Evolutionary conservation across 345 rosid species (phyloP).

Genomic region (Ceriops decandra): DNA sequence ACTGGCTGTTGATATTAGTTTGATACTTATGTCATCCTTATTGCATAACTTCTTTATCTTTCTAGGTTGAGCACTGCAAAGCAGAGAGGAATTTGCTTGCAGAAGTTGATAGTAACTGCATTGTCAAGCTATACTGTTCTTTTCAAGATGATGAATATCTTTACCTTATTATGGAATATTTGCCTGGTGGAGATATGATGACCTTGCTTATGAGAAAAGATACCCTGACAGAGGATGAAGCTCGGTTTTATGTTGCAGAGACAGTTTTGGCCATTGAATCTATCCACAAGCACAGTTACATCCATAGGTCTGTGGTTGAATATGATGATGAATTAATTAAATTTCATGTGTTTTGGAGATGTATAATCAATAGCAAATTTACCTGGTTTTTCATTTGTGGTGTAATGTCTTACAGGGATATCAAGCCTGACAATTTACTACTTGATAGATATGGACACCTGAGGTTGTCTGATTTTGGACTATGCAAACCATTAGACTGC

Average conservation of each 20-base stretch:
- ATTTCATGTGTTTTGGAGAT: not conserved
- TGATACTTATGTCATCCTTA: slow-evolving; percentile 11
- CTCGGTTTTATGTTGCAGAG: slow-evolving; percentile 53
- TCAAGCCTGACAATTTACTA: slow-evolving; percentile 90
- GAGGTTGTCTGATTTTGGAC: slow-evolving; percentile 91
- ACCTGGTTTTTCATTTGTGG: not conserved
- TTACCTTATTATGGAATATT: slow-evolving; percentile 58
- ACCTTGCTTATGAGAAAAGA: slow-evolving; percentile 58
- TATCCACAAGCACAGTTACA: slow-evolving; percentile 53
- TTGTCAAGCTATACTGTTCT: slow-evolving; percentile 54
- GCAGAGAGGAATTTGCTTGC: slow-evolving; percentile 95
- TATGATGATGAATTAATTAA: not conserved
- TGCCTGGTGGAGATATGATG: slow-evolving; percentile 68
- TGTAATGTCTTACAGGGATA: slow-evolving; percentile 52
- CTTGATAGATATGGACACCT: slow-evolving; percentile 83
- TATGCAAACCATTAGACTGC: slow-evolving; percentile 91
- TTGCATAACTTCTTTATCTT: slow-evolving; percentile 17
- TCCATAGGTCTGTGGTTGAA: slow-evolving; percentile 43
- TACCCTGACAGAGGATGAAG: slow-evolving; percentile 46
- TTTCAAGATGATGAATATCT: slow-evolving; percentile 58
- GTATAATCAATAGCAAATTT: slow-evolving; percentile 4
- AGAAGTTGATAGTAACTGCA: slow-evolving; percentile 55
- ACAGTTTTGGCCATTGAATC: slow-evolving; percentile 59
- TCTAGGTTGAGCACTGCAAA: slow-evolving; percentile 88
- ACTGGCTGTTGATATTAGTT: slow-evolving; percentile 9